Conservation (phyloP, 441 rosid species). For the Raphanus hybrid region DNA sequence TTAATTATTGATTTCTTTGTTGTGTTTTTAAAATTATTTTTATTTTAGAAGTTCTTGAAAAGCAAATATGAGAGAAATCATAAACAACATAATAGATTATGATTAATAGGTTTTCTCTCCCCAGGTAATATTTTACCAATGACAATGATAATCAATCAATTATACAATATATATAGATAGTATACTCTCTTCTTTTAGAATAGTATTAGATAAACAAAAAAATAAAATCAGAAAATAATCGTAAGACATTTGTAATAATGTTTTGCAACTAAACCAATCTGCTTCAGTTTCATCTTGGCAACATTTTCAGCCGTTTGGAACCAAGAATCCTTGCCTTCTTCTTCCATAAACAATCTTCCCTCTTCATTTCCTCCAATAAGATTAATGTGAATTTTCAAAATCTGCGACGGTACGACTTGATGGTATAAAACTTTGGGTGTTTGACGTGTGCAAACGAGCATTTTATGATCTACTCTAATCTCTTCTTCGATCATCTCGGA, state of each 20-base stretch:
- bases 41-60: not conserved
- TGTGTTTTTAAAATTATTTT: too few species aligned
- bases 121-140: not conserved
- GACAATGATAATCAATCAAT: not conserved
- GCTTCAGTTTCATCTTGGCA: conserved; percentile 33
- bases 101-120: not conserved
- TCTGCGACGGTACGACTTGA: conserved; percentile 75
- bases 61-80: not conserved
- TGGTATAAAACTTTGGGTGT: conserved; percentile 74
- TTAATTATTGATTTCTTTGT: not conserved
- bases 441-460: conserved; percentile 76
- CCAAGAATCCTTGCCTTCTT: conserved; percentile 37
- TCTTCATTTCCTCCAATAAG: conserved; percentile 32
- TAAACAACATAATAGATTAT: not conserved
- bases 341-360: conserved; percentile 22
- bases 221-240: conserved; percentile 30
- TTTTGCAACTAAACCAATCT: conserved; percentile 37
- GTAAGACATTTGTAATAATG: conserved; percentile 33
- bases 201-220: not conserved
- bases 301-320: conserved; percentile 31
- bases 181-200: conserved; percentile 5
- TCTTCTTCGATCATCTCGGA: conserved; percentile 68
- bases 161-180: not conserved
- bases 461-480: conserved; percentile 61
- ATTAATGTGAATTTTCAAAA: conserved; percentile 66